Evolutionary conservation across 2,329 filamentous ascomycete species (phyloP), one percentile per base, ranked within the genome.

Genomic region (Rugonectria rugulosa): DNA sequence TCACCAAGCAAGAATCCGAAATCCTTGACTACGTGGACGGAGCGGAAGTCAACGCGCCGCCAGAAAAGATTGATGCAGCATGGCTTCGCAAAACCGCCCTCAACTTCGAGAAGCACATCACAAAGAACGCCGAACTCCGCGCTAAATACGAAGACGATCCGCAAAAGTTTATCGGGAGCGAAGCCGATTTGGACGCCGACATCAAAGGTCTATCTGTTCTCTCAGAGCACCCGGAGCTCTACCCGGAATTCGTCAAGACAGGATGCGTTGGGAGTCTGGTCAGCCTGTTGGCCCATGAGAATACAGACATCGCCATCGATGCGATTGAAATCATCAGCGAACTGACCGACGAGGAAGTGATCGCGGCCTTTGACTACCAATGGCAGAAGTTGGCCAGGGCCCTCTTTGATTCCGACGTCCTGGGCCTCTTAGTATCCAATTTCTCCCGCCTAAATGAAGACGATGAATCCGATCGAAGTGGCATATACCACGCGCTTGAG

Each of bases 321-420:
- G 91, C 89, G 1, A 88, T 97, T 44, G 90, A 98, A 76, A 90
- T 97, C 41, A 85, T 99, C 45, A 88, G 86, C 52, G 95, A 99
- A 76, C 78, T 98, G 63, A 96, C 92, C 12, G 95, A 98, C 67
- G 93, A 99, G 70, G 94, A 98, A 69, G 91, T 97, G n/a, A n/a
- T n/a, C 2, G 82, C 88, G 36, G 91, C 90, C 2, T 86, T 89
- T 56, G 88, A 92, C 65, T 85, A 85, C 51, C 87, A 97, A 67
- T 97, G 93, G 92, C 85, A 89, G 57, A 79, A 76, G 1, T 76
- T 99, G 8, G 91, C 93, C 0, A 85, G 84, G 72, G 86, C 80
- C 4, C 73, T 88, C 66, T 69, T 89, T 5, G 84, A 87, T 36
- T 85, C 88, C 1, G 91, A 95, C 70, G 73, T 96, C 10, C 72